Evolutionary conservation across 768 basidiomycete species (phyloP).

Genomic region (Suillus hirtellus): DNA sequence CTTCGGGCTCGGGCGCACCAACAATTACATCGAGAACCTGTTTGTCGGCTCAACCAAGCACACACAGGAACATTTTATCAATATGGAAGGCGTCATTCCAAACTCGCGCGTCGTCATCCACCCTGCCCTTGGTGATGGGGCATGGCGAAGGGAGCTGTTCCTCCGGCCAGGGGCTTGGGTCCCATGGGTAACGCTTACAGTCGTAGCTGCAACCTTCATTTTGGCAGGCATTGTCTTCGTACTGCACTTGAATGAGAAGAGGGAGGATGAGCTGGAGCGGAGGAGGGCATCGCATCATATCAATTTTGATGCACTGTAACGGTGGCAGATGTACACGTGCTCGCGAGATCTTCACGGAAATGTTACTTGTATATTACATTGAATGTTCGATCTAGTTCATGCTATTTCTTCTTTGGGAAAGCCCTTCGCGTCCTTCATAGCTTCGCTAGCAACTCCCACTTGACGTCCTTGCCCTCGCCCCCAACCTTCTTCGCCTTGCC

Average conservation of each 20-base stretch:
- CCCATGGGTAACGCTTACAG: conserved; percentile 92
- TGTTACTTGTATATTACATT: conserved; percentile 10
- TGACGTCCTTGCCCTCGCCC: conserved; percentile 52
- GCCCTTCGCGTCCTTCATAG: conserved; percentile 9
- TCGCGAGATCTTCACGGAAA: conserved; percentile 9
- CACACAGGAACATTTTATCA: conserved; percentile 70
- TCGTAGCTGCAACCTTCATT: conserved; percentile 69
- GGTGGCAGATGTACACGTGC: conserved; percentile 15
- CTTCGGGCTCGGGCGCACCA: conserved; percentile 95
- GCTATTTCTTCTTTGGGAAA: neutral
- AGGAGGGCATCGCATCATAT: conserved; percentile 90
- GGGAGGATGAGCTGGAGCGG: conserved; percentile 92
- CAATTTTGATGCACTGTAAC: conserved; percentile 91
- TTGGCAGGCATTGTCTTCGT: conserved; percentile 83
- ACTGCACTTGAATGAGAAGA: conserved; percentile 91
- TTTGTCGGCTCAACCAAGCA: conserved; percentile 92
- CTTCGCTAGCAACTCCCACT: conserved; percentile 42
- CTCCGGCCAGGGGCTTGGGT: conserved; percentile 96
- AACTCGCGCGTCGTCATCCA: conserved; percentile 97
- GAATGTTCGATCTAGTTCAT: conserved; percentile 8
- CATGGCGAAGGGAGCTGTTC: conserved; percentile 89
- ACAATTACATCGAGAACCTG: conserved; percentile 99
- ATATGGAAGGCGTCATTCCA: conserved; percentile 96
- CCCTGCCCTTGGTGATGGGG: conserved; percentile 55
- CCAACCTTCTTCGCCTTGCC: conserved; percentile 50